phyloP scores from a whole-genome alignment of 768 basidiomycete species.

The Tylopilus plumbeoviolaceoides region DNA sequence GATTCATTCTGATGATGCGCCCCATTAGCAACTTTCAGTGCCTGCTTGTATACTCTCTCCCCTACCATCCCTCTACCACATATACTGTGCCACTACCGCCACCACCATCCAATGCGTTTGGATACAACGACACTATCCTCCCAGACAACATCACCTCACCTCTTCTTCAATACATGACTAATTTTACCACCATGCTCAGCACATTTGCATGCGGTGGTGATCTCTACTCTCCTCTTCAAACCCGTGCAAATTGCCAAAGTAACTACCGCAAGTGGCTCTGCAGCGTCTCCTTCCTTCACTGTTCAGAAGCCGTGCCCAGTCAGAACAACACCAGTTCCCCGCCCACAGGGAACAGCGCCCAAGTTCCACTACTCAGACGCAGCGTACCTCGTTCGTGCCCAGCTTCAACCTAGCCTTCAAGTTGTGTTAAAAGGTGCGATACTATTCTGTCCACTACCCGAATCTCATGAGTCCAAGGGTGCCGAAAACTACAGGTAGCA shows the following conservation, averaged over 20 bases:
- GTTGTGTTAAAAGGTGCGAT: too few species aligned
- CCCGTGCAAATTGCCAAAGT: slow-evolving; percentile 69
- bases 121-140: slow-evolving; percentile 50
- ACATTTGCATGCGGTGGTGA: slow-evolving; percentile 80
- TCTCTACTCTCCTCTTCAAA: slow-evolving; percentile 71
- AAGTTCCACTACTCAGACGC: slow-evolving; percentile 40
- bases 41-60: slow-evolving; percentile 63
- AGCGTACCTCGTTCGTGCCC: too few species aligned
- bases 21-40: slow-evolving; percentile 56
- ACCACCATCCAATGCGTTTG: slow-evolving; percentile 38
- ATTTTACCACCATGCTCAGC: slow-evolving; percentile 69
- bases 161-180: slow-evolving; percentile 57
- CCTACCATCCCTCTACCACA: slow-evolving; percentile 67
- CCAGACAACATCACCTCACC: slow-evolving; percentile 45
- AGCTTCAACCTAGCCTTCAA: too few species aligned
- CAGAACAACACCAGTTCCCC: slow-evolving; percentile 21
- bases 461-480: slow-evolving; percentile 38
- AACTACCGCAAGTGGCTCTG: slow-evolving; percentile 81
- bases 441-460: too few species aligned
- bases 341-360: slow-evolving; percentile 17
- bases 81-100: slow-evolving; percentile 67
- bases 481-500: not conserved
- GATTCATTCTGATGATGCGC: not conserved
- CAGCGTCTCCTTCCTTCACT: slow-evolving; percentile 67
- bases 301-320: slow-evolving; percentile 48